phyloP scores from a whole-genome alignment of 78 protist genomes.

The Dictyostelium capitatum region DNA sequence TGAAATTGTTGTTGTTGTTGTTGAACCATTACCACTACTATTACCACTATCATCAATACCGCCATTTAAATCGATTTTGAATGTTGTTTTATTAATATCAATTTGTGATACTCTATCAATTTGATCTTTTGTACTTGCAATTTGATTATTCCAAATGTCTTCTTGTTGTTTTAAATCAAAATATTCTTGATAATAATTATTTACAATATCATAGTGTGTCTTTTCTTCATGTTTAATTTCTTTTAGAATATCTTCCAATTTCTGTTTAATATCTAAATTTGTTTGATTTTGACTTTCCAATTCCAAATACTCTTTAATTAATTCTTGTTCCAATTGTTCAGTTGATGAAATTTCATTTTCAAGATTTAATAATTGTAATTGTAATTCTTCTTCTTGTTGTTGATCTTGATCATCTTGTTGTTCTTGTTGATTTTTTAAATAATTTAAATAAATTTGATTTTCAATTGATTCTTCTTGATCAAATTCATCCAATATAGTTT shows the following conservation, averaged over 20 bases:
- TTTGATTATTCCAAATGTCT: not conserved
- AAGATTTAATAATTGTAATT: slow-evolving; percentile 3
- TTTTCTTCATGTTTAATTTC: slow-evolving; percentile 62
- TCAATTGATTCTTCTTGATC: slow-evolving; percentile 41
- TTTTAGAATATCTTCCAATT: slow-evolving; percentile 39
- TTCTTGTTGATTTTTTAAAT: not conserved
- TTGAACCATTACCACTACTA: not conserved
- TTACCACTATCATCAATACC: not conserved
- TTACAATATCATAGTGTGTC: slow-evolving; percentile 52
- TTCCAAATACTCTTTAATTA: slow-evolving; percentile 43
- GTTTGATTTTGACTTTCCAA: not conserved
- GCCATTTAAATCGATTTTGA: slow-evolving; percentile 30
- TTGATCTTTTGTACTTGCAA: not conserved
- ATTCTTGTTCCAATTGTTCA: slow-evolving; percentile 36
- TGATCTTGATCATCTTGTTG: not conserved
- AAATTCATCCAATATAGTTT: slow-evolving; percentile 41
- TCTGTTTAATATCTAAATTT: slow-evolving; percentile 13
- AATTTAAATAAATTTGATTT: slow-evolving; percentile 12
- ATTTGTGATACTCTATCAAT: slow-evolving; percentile 25
- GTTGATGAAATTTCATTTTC: slow-evolving; percentile 28
- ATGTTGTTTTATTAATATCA: slow-evolving; percentile 9
- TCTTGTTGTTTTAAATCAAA: slow-evolving; percentile 19
- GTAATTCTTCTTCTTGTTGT: not conserved
- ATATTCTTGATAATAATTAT: slow-evolving; percentile 52
- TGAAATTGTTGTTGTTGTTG: not conserved